These are phyloP conservation scores for Pseudonectria buxi DNA, from an alignment of 2,329 filamentous ascomycete genomes.

Conservation along the genomic window DNA sequence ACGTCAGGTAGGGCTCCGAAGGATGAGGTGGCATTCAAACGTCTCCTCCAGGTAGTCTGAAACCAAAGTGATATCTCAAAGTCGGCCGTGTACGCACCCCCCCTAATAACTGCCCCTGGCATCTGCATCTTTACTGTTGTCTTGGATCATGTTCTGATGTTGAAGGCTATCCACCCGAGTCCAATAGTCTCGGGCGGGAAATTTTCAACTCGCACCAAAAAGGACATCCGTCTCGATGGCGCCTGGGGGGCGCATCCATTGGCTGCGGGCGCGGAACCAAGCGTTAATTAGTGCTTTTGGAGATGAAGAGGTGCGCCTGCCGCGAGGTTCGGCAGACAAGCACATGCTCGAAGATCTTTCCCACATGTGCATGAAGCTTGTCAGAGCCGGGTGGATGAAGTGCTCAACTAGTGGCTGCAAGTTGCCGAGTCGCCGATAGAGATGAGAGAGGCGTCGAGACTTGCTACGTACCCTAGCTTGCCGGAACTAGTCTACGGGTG, in stretches of 20 bases:
- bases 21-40: slow-evolving; percentile 7
- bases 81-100: slow-evolving; percentile 6
- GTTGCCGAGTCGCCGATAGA: no score
- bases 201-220: slow-evolving; percentile 8
- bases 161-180: not conserved
- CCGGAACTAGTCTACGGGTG: no score
- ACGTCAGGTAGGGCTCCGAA: slow-evolving; percentile 3
- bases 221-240: slow-evolving; percentile 20
- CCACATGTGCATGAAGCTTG: no score
- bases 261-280: slow-evolving; percentile 1
- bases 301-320: slow-evolving; percentile 7
- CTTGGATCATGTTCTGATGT: no score
- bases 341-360: no score
- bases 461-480: no score
- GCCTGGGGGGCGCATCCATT: slow-evolving; percentile 11
- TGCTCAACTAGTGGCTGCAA: no score
- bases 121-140: no score
- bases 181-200: slow-evolving; percentile 4
- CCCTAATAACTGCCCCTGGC: no score
- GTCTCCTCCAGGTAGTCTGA: slow-evolving; percentile 5
- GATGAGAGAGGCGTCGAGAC: no score
- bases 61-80: slow-evolving; percentile 2
- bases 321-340: not conserved
- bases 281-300: slow-evolving; percentile 6
- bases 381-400: no score